Base-by-base conservation (phyloP, 768 basidiomycete genomes). In the Lanmaoa rubissima region DNA sequence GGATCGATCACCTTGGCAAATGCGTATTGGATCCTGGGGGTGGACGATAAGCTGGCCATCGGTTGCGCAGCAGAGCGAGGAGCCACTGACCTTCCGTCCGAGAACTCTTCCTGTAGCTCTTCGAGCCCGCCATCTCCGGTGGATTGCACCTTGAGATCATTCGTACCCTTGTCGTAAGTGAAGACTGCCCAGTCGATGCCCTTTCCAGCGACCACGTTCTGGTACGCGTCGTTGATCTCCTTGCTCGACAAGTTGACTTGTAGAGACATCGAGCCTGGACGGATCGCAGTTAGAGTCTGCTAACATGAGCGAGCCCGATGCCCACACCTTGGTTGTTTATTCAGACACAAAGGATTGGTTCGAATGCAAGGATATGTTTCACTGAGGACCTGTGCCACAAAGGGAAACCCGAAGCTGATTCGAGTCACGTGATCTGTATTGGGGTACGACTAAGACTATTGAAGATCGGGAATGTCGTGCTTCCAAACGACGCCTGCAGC, bases 41-140 rank as follows among this genome's bases (percentile, higher is more conserved):
- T 14, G 50, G 7, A 26, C 17, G 48, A 52, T 58, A 17, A 62
- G 55, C n/a, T 38, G 19, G 40, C 58, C 54, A 24, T 5, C 26
- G 21, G 31, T 50, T 58, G 57, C 21, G 14, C 21, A 32, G 36
- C 1, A 38, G 0, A 6, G 43, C 26, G 43, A 26, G 32, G 42
- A 41, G 50, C 39, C 12, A 69, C 86, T 43, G 59, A 92, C 92
- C 90, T 80, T 56, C 94, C 95, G 71, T 98, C 94, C 41, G 87
- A 91, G 73, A 98, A 98, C 74, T 96, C 94, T 64, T 98, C 95
- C 67, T 91, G 84, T 3, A 98, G 76, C 64, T 94, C 93, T 61
- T 95, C 90, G 12, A 98, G 79, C 1, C 93, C 92, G n/a, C 88
- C 90, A 53, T 77, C 78, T n/a, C 94, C 94, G 2, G 86, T 88